phyloP scores from a whole-genome alignment of 768 basidiomycete species.

The Leccinum aurantiacum region DNA sequence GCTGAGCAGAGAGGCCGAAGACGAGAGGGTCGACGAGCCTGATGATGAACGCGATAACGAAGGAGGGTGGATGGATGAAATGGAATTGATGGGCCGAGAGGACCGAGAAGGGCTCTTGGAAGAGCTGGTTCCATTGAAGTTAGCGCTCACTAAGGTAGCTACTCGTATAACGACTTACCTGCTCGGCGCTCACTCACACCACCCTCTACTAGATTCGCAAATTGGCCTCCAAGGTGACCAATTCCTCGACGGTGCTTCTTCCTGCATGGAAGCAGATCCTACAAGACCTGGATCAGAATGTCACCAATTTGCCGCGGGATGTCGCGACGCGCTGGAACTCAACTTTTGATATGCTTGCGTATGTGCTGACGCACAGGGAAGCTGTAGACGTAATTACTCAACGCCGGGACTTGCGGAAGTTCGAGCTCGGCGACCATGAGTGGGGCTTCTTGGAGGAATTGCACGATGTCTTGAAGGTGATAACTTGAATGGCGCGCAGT shows the following conservation, averaged over 20 bases:
- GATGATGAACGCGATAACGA: conserved; percentile 7
- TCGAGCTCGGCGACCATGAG: conserved; percentile 30
- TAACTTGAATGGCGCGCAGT: not conserved
- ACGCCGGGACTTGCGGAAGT: conserved; percentile 4
- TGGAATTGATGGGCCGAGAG: conserved; percentile 5
- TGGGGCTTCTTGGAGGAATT: conserved; percentile 38
- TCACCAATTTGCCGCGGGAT: conserved; percentile 8
- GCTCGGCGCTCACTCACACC: not conserved
- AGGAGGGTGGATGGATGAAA: conserved; percentile 30
- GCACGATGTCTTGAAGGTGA: conserved; percentile 30
- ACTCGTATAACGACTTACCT: not conserved
- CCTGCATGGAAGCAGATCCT: conserved; percentile 22
- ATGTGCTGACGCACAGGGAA: conserved; percentile 17
- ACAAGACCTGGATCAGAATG: conserved; percentile 4
- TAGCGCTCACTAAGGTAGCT: conserved; percentile 26
- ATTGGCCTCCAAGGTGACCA: conserved; percentile 15
- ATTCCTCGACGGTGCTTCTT: conserved; percentile 24
- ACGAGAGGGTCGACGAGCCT: no score
- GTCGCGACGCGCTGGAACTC: not conserved
- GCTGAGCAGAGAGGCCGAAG: no score
- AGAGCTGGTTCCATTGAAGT: conserved; percentile 20
- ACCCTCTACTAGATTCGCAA: conserved; percentile 26
- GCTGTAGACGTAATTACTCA: conserved; percentile 26
- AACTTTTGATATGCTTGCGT: conserved; percentile 23
- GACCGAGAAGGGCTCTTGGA: conserved; percentile 18